Percentiles rank a stretch among this genome's conserved stretches.
These are phyloP conservation scores for Fonsecaea erecta DNA, from an alignment of 2,329 filamentous ascomycete genomes.

Conservation along the genomic window DNA sequence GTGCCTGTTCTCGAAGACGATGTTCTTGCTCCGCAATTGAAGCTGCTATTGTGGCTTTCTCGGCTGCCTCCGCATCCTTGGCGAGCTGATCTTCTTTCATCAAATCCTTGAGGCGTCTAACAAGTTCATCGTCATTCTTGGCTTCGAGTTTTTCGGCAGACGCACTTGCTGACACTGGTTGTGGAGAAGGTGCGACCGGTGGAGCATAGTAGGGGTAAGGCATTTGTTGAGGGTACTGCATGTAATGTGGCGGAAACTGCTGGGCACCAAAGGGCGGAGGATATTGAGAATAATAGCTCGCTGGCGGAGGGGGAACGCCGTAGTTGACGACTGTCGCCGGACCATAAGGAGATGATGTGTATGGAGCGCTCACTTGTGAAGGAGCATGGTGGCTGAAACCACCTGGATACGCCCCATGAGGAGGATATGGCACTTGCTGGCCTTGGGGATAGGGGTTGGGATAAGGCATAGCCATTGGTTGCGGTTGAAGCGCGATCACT, in stretches of 20 bases:
- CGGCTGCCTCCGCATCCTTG: constrained; percentile 32
- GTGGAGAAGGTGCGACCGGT: constrained; percentile 45
- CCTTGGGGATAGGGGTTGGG: constrained; percentile 27
- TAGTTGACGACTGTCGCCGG: constrained; percentile 48
- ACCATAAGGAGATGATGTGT: constrained; percentile 40
- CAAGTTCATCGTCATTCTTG: constrained; percentile 62
- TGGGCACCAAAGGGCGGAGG: constrained; percentile 40
- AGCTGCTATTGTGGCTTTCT: constrained; percentile 58
- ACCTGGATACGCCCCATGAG: constrained; percentile 23
- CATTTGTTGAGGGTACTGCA: constrained; percentile 44
- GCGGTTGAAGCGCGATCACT: constrained; percentile 32
- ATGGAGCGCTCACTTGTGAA: constrained; percentile 36
- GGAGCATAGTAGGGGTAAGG: constrained; percentile 40
- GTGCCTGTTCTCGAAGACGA: constrained; percentile 41
- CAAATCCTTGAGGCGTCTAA: constrained; percentile 63
- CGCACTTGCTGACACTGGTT: constrained; percentile 42
- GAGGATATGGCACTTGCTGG: constrained; percentile 29
- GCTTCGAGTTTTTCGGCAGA: constrained; percentile 43
- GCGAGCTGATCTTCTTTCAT: constrained; percentile 41
- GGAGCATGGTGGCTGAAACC: constrained; percentile 27
- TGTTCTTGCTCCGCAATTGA: constrained; percentile 42
- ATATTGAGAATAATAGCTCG: constrained; percentile 43
- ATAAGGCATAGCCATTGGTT: constrained; percentile 32
- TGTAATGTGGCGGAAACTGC: constrained; percentile 42
- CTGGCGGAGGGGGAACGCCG: constrained; percentile 35